phyloP scores from a whole-genome alignment of 805 yeast genomes.

The Wickerhamiella kurtzmanii region DNA sequence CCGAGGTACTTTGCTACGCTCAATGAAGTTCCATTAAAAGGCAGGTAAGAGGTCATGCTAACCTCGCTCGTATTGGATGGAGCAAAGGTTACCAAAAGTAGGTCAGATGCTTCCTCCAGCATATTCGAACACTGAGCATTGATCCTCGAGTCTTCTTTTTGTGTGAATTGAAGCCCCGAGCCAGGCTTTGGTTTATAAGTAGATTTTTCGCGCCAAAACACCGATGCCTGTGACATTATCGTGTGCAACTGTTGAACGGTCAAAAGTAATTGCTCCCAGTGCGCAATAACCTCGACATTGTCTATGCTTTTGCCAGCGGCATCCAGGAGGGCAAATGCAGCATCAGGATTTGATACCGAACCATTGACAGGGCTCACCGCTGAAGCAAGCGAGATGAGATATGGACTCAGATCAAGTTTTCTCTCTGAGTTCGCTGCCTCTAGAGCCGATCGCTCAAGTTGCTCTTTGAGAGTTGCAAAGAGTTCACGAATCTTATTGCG shows the following conservation, averaged over 20 bases:
- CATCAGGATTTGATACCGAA: neutral
- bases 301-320: slow-evolving; percentile 4
- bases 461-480: slow-evolving; percentile 26
- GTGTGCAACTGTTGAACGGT: slow-evolving; percentile 10
- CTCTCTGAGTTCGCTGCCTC: slow-evolving; percentile 6
- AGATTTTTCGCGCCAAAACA: slow-evolving; percentile 16
- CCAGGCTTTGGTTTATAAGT: neutral
- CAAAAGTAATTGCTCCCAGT: slow-evolving; percentile 13
- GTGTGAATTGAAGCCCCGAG: neutral
- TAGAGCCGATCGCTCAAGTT: slow-evolving; percentile 22
- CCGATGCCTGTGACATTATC: slow-evolving; percentile 10
- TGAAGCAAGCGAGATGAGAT: slow-evolving; percentile 3
- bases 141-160: neutral
- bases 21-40: slow-evolving; percentile 51
- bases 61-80: neutral
- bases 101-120: neutral
- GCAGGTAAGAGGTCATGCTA: slow-evolving; percentile 33
- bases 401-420: slow-evolving; percentile 9
- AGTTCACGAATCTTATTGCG: slow-evolving; percentile 13
- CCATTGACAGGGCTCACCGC: slow-evolving; percentile 18
- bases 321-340: neutral
- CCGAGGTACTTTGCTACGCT: slow-evolving; percentile 43
- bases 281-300: slow-evolving; percentile 10
- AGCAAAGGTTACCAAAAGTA: neutral
- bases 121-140: neutral